Evolutionary conservation across 148 eudicot genomes (phyloP), one percentile per base, ranked within the genome.

Genomic region (Amaranthus palmeri): DNA sequence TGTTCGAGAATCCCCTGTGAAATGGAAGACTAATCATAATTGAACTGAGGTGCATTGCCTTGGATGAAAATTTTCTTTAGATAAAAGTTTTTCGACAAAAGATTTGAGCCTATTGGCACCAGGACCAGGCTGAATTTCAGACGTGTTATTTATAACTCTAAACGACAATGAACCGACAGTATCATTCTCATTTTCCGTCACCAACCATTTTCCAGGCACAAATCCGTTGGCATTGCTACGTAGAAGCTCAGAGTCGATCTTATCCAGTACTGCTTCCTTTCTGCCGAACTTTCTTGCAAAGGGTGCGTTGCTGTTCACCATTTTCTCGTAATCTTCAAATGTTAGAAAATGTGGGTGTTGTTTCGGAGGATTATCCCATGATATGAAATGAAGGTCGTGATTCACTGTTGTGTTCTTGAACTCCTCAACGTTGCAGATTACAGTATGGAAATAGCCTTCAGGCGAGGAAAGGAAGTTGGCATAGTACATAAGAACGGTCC

Each of bases 321-420:
- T 88, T 68, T 54, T 77, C 60, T 83, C 84, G 67, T 69, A 88
- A 65, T 88, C 90, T 5, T 78, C 78, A 7, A 6, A 36, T 9
- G 83, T 81, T 61, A 86, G 86, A 72, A 85, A 86, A 80, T 88
- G 93, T 1, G 93, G 93, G 72, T 88, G 93, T 59, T 88, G 93
- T 74, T 86, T 82, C 7, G 93, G 93, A 57, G 93, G 93, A 63
- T 77, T 88, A 60, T 88, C 90, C 93, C 93, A 88, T 25, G 93
- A 86, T 59, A 88, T 88, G 79, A 85, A 88, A 65, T 88, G 93
- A 14, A 88, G 87, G 76, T 88, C 93, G 61, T 86, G 88, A 78
- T 86, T 86, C 50, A 88, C 90, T 3, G 90, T 88, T 0, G 93
- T 88, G 82, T 86, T 88, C 62, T 69, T 69, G 49, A 88, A 88